Percentiles rank a stretch among this genome's conserved stretches.
Conservation (phyloP, 208 protist genomes). For the Trypanosoma cruzi region DNA sequence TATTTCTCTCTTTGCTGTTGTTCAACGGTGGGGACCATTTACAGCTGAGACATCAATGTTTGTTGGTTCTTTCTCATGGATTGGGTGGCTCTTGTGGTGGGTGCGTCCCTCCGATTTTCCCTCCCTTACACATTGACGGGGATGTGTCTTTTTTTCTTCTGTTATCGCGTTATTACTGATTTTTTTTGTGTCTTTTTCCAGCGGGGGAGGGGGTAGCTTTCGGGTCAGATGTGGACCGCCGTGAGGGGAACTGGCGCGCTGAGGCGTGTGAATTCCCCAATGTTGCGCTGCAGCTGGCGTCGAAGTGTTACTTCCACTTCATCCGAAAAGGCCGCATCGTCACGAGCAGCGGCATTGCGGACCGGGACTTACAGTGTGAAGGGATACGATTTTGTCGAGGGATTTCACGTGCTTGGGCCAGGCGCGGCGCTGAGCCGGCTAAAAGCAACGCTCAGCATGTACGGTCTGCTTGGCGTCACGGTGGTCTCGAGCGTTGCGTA, state of each 20-base stretch:
- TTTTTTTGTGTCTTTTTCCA: background rate
- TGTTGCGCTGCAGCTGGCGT: background rate
- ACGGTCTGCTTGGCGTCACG: slow-evolving; percentile 29
- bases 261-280: background rate
- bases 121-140: background rate
- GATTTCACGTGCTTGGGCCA: slow-evolving; percentile 36
- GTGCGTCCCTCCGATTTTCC: background rate
- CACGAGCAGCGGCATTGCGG: background rate
- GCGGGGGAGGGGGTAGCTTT: background rate
- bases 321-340: background rate
- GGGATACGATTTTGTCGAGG: slow-evolving; percentile 46
- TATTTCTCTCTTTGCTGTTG: background rate
- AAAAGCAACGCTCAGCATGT: slow-evolving; percentile 27
- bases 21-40: background rate
- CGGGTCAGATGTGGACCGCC: background rate
- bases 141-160: background rate
- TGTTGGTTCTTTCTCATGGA: background rate
- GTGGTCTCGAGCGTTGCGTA: slow-evolving; percentile 38
- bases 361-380: slow-evolving; percentile 5
- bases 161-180: background rate
- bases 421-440: slow-evolving; percentile 31
- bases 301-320: background rate
- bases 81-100: background rate
- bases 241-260: background rate
- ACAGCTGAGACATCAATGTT: background rate